Evolutionary conservation across 1,139 yeast species (phyloP).

Genomic region (Geotrichum europaeum): DNA sequence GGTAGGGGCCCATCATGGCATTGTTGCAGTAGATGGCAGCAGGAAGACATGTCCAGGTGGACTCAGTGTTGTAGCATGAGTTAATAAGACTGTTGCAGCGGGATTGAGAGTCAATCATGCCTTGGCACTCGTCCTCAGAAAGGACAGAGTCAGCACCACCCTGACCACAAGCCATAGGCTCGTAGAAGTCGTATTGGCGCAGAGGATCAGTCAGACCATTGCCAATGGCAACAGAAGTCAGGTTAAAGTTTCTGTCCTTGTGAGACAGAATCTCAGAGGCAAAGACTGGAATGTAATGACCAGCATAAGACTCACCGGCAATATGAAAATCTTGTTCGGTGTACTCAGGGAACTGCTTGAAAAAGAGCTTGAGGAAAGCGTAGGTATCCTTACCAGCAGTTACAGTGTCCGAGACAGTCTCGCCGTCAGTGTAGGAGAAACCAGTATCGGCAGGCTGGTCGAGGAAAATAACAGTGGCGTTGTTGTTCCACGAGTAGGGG

Average conservation of each 20-base stretch:
- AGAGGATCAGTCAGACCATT: slow-evolving; percentile 78
- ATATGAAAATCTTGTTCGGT: slow-evolving; percentile 60
- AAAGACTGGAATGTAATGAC: slow-evolving; percentile 77
- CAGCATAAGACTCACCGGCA: slow-evolving; percentile 86
- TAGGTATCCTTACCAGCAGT: slow-evolving; percentile 78
- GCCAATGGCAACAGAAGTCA: slow-evolving; percentile 70
- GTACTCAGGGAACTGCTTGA: slow-evolving; percentile 65
- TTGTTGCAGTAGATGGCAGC: slow-evolving; percentile 79
- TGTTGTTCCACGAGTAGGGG: slow-evolving; percentile 81
- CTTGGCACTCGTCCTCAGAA: slow-evolving; percentile 53
- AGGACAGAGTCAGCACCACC: slow-evolving; percentile 72
- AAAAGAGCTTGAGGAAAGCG: slow-evolving; percentile 69
- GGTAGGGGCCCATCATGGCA: slow-evolving; percentile 48
- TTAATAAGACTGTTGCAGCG: slow-evolving; percentile 49
- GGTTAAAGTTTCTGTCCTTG: slow-evolving; percentile 57
- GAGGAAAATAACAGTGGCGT: slow-evolving; percentile 84
- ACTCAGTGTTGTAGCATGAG: slow-evolving; percentile 51
- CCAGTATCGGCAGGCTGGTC: slow-evolving; percentile 97
- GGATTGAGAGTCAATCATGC: slow-evolving; percentile 49
- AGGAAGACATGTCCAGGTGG: slow-evolving; percentile 45
- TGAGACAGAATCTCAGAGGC: slow-evolving; percentile 65
- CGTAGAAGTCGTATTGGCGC: slow-evolving; percentile 60
- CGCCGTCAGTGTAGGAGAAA: slow-evolving; percentile 63
- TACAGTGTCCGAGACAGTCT: slow-evolving; percentile 48
- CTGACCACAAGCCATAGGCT: slow-evolving; percentile 80